phyloP scores from a whole-genome alignment of 2,329 filamentous ascomycete genomes.

The Aspergillus sp. region DNA sequence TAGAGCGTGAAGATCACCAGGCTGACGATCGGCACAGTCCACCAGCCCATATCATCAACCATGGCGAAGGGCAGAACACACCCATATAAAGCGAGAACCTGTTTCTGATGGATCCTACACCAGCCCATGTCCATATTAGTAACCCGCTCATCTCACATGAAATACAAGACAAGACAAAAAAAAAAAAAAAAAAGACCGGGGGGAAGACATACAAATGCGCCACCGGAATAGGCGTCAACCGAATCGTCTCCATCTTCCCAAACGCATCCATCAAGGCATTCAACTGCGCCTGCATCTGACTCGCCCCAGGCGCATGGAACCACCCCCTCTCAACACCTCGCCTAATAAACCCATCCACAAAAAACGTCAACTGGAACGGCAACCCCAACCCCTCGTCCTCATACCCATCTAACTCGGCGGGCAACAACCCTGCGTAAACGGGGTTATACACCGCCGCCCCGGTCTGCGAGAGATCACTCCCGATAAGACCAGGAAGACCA shows the following conservation, averaged over 20 bases:
- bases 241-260: constrained; percentile 65
- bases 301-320: constrained; percentile 61
- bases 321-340: constrained; percentile 56
- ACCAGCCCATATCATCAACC: constrained; percentile 64
- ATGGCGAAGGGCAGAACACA: constrained; percentile 63
- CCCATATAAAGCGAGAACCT: constrained; percentile 62
- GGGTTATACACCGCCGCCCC: constrained; percentile 37
- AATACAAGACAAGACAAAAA: neutral
- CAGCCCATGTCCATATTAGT: neutral
- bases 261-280: constrained; percentile 59
- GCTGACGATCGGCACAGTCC: constrained; percentile 58
- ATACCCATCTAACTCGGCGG: constrained; percentile 51
- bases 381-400: constrained; percentile 61
- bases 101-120: constrained; percentile 60
- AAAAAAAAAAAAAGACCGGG: neutral
- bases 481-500: constrained; percentile 16
- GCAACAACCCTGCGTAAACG: constrained; percentile 54
- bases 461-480: constrained; percentile 32
- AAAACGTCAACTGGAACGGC: constrained; percentile 60
- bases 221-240: constrained; percentile 63
- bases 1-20: constrained; percentile 65
- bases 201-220: constrained; percentile 53
- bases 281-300: constrained; percentile 58
- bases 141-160: neutral
- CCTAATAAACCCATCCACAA: constrained; percentile 61